Percentiles rank a stretch among this genome's conserved stretches.
These are phyloP conservation scores for Eucalyptus albens DNA, from an alignment of 345 rosid species.

Conservation along the genomic window DNA sequence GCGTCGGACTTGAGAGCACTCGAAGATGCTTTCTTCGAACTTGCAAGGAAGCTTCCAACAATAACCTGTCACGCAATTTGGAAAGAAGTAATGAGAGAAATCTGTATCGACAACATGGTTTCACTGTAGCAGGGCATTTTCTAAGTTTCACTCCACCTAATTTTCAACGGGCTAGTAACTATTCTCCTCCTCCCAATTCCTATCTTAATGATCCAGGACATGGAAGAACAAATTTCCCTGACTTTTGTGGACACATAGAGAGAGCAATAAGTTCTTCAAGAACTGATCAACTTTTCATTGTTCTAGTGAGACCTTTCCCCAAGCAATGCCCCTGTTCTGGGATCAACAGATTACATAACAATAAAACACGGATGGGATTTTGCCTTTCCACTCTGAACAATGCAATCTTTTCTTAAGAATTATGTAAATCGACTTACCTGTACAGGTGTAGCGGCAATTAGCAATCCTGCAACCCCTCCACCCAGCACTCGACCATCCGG, in stretches of 20 bases:
- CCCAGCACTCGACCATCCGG: constrained; percentile 71
- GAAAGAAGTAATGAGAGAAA: background rate
- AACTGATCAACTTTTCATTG: background rate
- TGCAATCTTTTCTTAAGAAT: background rate
- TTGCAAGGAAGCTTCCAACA: constrained; percentile 77
- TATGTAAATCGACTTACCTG: constrained; percentile 34
- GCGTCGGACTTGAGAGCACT: constrained; percentile 36
- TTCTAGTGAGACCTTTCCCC: background rate
- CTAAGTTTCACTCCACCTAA: background rate
- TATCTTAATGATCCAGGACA: background rate
- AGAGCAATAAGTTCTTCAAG: background rate
- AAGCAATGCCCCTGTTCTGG: background rate
- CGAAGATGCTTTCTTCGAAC: constrained; percentile 37
- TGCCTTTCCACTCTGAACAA: background rate
- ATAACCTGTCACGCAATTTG: constrained; percentile 35
- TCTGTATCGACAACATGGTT: background rate
- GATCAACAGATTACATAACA: background rate
- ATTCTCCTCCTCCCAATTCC: background rate
- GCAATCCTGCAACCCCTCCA: constrained; percentile 67
- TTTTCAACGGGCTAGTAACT: background rate
- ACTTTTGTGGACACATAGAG: background rate
- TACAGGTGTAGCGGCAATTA: constrained; percentile 73
- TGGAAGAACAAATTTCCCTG: background rate
- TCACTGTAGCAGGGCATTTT: background rate
- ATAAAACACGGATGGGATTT: background rate